phyloP scores from a whole-genome alignment of 371 early-diverging fungal species.

The Dichotomocladium elegans region DNA sequence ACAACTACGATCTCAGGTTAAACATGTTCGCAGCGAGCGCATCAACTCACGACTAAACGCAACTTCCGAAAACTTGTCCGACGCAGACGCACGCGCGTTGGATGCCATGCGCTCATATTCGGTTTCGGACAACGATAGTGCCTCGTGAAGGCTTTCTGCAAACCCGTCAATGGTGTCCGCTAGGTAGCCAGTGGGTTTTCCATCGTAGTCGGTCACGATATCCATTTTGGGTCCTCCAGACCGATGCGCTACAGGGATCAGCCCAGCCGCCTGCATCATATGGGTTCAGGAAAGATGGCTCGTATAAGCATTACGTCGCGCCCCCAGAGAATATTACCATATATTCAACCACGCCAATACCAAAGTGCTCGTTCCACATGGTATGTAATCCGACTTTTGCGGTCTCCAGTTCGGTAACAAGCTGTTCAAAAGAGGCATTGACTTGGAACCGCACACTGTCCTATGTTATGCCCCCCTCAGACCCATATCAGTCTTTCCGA shows the following conservation, averaged over 20 bases:
- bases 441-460: slow-evolving; percentile 76
- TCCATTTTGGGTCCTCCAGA: slow-evolving; percentile 94
- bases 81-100: slow-evolving; percentile 61
- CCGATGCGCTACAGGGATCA: slow-evolving; percentile 87
- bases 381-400: slow-evolving; percentile 88
- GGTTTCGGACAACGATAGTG: slow-evolving; percentile 37
- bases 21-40: slow-evolving; percentile 30
- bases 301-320: not conserved
- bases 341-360: slow-evolving; percentile 95
- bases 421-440: slow-evolving; percentile 73
- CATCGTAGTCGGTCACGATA: slow-evolving; percentile 69
- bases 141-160: slow-evolving; percentile 56
- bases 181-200: slow-evolving; percentile 60
- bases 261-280: slow-evolving; percentile 73
- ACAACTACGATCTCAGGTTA: slow-evolving; percentile 3
- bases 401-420: slow-evolving; percentile 53
- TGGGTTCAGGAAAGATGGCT: not conserved
- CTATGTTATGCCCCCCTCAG: slow-evolving; percentile 15
- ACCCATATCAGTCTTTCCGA: not conserved
- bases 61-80: slow-evolving; percentile 67
- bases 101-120: slow-evolving; percentile 47
- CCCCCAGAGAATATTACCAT: slow-evolving; percentile 57
- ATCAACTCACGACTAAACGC: slow-evolving; percentile 52
- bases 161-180: slow-evolving; percentile 64
- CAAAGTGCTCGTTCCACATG: slow-evolving; percentile 98